phyloP scores from a whole-genome alignment of 2,329 filamentous ascomycete genomes.

The Hypoxylon sp. region DNA sequence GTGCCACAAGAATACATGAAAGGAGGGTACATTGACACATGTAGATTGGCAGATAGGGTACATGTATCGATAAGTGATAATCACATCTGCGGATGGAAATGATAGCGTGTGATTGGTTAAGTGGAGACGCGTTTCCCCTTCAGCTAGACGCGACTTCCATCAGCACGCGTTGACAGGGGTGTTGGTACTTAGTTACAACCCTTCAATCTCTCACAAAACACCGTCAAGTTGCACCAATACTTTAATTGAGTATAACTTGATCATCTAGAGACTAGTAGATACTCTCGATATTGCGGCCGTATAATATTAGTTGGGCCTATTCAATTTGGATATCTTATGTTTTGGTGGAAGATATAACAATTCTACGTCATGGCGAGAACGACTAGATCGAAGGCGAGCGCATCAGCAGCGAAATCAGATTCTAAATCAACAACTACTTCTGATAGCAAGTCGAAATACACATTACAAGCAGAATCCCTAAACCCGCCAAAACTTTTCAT shows the following conservation, averaged over 20 bases:
- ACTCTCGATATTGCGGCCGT: not conserved
- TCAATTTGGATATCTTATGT: not conserved
- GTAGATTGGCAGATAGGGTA: not conserved
- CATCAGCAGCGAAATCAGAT: conserved; percentile 50
- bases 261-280: not conserved
- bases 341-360: conserved; percentile 14
- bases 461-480: conserved; percentile 57
- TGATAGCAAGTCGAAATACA: conserved; percentile 57
- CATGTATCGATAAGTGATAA: conserved; percentile 37
- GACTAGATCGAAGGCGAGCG: conserved; percentile 63
- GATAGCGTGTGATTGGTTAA: conserved; percentile 32
- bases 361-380: conserved; percentile 63
- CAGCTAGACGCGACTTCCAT: conserved; percentile 32
- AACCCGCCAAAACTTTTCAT: conserved; percentile 72
- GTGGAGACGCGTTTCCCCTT: conserved; percentile 35
- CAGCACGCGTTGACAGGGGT: conserved; percentile 39
- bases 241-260: conserved; percentile 1
- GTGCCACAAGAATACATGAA: conserved; percentile 10
- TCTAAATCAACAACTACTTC: conserved; percentile 49
- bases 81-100: conserved; percentile 9
- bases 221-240: conserved; percentile 4
- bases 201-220: conserved; percentile 21
- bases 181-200: conserved; percentile 16
- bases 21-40: too few relatives aligned
- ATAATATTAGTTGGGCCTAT: conserved; percentile 1